Evolutionary conservation across 78 protist genomes (phyloP), one percentile per base, ranked within the genome.

Genomic region (Kipferlia bialata): DNA sequence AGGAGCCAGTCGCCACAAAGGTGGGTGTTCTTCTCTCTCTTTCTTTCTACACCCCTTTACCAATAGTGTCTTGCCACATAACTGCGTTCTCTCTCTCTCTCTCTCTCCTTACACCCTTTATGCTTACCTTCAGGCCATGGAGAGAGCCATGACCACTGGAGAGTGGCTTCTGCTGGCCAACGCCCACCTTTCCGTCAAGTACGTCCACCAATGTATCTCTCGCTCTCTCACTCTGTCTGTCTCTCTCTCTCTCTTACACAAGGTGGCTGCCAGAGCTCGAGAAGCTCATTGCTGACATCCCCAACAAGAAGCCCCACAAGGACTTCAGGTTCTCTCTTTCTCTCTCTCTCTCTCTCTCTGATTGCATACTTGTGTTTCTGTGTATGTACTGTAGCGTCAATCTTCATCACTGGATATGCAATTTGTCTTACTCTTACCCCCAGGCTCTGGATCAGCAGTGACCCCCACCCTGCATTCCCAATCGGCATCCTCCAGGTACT

Each of bases 271-370:
- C 73, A 15, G 66, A 34, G 45, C 75, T 89, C 17, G 90, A 85
- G 68, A 72, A 78, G 77, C 29, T 84, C 32, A 60, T 84, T 29
- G 84, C 57, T 38, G 17, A 26, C 24, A 34, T 84, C 39, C 66
- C 57, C 29, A 12, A 13, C 15, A 7, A 39, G 31, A 41, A 34
- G 1, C 67, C 70, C 57, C 85, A 85, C 57, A 51, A 31, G 20
- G 93, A 86, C 62, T 91, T 86, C 85, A 71, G 96, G 1, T 83
- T 91, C 22, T 91, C 85, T 87, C 60, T 87, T 36, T 87, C 96
- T n/a, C 83, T n/a, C n/a, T n/a, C n/a, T n/a, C n/a, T n/a, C n/a
- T n/a, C n/a, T n/a, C n/a, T n/a, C n/a, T n/a, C n/a, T n/a, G n/a
- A n/a, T n/a, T n/a, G n/a, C n/a, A n/a, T n/a, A n/a, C n/a, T n/a